Evolutionary conservation across 2,329 filamentous ascomycete genomes (phyloP), one percentile per base, ranked within the genome.

Genomic region (Colletotrichum theobromicola): DNA sequence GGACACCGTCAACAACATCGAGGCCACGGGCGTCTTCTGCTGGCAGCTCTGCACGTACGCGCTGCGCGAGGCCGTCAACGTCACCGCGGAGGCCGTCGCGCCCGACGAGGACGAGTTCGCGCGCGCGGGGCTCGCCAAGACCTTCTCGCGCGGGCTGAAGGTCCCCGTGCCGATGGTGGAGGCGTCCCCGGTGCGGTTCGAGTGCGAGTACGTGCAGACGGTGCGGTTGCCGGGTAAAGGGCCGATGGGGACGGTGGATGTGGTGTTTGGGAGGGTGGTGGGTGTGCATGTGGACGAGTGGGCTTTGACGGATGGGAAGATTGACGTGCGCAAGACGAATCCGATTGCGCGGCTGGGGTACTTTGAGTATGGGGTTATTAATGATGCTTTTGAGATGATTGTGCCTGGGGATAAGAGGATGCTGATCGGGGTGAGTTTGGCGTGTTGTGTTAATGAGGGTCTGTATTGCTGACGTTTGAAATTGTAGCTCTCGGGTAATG

Each of bases 191-290:
- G 67, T 70, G 15, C 67, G 67, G 15, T 70, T 70, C 6, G 67
- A 70, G 67, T 70, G 67, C 37, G 67, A 70, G 58, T 55, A 70
- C 60, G 46, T 70, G 28, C 67, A 70, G 58, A 70, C 67, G n/a
- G 67, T 70, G 15, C 58, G 67, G 26, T 18, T 70, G n/a, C 67
- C 67, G 13, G 58, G 58, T 9, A 70, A 64, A n/a, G 50, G 50
- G 7, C 67, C 67, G 2, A 53, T 64, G 58, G 67, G 67, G 4
- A 64, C 67, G 1, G 67, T 64, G 28, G 67, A 70, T 18, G 67
- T 70, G 18, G 42, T 70, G 26, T 70, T 70, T n/a, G 67, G 57
- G 1, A 5, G 18, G 24, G 67, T 70, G 15, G 58, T 70, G 6
- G 67, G 67, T 0, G 35, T 70, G 9, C 67, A 70, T 26, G 28